phyloP scores from a whole-genome alignment of 2,329 filamentous ascomycete genomes.

The Mycocentrospora acerina region DNA sequence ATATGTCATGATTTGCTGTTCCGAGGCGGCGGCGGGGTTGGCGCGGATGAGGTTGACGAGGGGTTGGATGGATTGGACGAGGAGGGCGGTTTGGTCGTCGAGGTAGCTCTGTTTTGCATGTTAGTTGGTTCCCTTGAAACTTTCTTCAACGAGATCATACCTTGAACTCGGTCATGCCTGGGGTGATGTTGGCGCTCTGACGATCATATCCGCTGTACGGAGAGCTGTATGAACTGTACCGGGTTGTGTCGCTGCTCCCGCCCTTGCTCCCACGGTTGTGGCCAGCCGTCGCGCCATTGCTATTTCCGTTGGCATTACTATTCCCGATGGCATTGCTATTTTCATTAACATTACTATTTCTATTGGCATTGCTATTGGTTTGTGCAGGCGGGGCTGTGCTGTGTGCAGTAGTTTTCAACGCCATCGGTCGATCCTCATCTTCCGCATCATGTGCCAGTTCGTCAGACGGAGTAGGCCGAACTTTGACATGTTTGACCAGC shows the following conservation, averaged over 20 bases:
- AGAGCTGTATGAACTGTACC: slow-evolving; percentile 39
- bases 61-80: slow-evolving; percentile 80
- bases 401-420: slow-evolving; percentile 31
- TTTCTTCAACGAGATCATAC: slow-evolving; percentile 40
- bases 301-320: slow-evolving; percentile 8
- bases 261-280: slow-evolving; percentile 35
- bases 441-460: slow-evolving; percentile 77
- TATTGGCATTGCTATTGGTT: slow-evolving; percentile 4
- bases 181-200: slow-evolving; percentile 32
- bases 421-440: slow-evolving; percentile 38
- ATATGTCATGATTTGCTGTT: slow-evolving; percentile 62
- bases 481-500: slow-evolving; percentile 79
- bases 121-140: slow-evolving; percentile 9
- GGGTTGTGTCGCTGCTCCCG: slow-evolving; percentile 39
- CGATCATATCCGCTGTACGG: slow-evolving; percentile 41
- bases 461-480: slow-evolving; percentile 70
- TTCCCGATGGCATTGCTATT: no score
- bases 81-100: slow-evolving; percentile 76
- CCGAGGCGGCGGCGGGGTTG: slow-evolving; percentile 28
- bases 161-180: slow-evolving; percentile 60
- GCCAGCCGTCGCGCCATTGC: slow-evolving; percentile 7
- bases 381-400: slow-evolving; percentile 10
- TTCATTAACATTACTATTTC: no score
- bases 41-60: slow-evolving; percentile 69
- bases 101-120: slow-evolving; percentile 63